Percentiles rank a stretch among this genome's conserved stretches.
Evolutionary conservation across 1,284 basidiomycete species (phyloP).

Genomic region (Phlebopus sp.): DNA sequence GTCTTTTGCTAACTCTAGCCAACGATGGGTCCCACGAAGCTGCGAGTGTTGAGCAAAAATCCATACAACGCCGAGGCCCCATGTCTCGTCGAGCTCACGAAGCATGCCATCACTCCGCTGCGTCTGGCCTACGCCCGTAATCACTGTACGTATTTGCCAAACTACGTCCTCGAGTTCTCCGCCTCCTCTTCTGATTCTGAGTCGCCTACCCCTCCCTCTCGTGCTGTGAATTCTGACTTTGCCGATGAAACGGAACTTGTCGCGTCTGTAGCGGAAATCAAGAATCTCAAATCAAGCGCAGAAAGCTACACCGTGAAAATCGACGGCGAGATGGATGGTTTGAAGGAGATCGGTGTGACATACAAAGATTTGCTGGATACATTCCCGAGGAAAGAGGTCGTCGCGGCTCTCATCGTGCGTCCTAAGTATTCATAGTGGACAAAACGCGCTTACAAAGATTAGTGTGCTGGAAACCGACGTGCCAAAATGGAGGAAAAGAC

Average conservation of each 20-base stretch:
- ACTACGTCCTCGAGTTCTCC: neutral
- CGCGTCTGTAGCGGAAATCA: constrained; percentile 21
- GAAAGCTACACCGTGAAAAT: constrained; percentile 23
- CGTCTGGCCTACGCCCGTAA: constrained; percentile 27
- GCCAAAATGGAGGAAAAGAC: constrained; percentile 63
- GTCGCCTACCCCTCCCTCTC: neutral
- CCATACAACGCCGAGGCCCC: constrained; percentile 30
- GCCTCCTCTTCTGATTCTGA: constrained; percentile 1
- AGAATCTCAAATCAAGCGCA: constrained; percentile 18
- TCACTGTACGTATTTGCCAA: constrained; percentile 25
- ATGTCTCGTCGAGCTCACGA: constrained; percentile 23
- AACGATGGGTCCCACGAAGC: constrained; percentile 20
- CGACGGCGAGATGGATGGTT: constrained; percentile 19
- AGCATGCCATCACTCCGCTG: constrained; percentile 23
- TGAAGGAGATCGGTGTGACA: constrained; percentile 16
- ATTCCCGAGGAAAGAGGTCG: constrained; percentile 45
- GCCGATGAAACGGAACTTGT: constrained; percentile 2
- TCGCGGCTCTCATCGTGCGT: constrained; percentile 58
- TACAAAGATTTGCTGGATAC: constrained; percentile 38
- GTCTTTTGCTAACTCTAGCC: neutral
- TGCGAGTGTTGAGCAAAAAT: constrained; percentile 17
- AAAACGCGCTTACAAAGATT: neutral
- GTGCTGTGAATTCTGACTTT: neutral
- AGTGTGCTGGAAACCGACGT: constrained; percentile 70
- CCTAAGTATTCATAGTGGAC: too few species aligned